Evolutionary conservation across 768 basidiomycete species (phyloP).

Genomic region (Tylopilus sp.): DNA sequence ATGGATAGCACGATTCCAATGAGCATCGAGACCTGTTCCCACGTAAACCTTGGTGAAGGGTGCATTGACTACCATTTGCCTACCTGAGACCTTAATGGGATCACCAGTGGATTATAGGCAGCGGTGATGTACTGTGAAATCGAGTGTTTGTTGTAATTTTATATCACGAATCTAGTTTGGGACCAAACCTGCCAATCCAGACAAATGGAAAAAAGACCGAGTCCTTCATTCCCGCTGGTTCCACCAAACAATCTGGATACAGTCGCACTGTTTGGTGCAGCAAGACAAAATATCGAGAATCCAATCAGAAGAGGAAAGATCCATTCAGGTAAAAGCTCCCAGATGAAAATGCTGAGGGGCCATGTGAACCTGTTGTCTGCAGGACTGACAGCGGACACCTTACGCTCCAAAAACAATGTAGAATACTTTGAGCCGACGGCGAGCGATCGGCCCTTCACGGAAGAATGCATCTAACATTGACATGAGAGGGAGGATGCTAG

Average conservation of each 20-base stretch:
- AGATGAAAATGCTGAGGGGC: conserved; percentile 37
- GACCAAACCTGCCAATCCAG: conserved; percentile 48
- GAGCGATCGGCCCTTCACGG: conserved; percentile 36
- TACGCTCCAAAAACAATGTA: too few species aligned
- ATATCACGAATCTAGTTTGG: conserved; percentile 13
- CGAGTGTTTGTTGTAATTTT: background rate
- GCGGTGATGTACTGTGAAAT: conserved; percentile 19
- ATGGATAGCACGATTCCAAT: conserved; percentile 51
- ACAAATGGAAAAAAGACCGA: conserved; percentile 58
- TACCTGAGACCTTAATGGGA: conserved; percentile 52
- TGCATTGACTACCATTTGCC: background rate
- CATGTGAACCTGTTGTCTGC: too few species aligned
- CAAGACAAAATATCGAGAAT: conserved; percentile 60
- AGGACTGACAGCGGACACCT: too few species aligned
- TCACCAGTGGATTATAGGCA: conserved; percentile 45
- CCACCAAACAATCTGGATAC: conserved; percentile 59
- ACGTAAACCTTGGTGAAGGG: background rate
- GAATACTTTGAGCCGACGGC: conserved; percentile 38
- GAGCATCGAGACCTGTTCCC: conserved; percentile 39
- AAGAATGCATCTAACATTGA: conserved; percentile 37
- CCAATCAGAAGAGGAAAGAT: conserved; percentile 60
- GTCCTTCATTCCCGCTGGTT: conserved; percentile 61
- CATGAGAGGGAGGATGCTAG: conserved; percentile 27
- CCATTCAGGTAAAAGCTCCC: conserved; percentile 26
- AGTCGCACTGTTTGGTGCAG: conserved; percentile 35